These are phyloP conservation scores for Mycena floridula DNA, from an alignment of 768 basidiomycete species.

Conservation along the genomic window DNA sequence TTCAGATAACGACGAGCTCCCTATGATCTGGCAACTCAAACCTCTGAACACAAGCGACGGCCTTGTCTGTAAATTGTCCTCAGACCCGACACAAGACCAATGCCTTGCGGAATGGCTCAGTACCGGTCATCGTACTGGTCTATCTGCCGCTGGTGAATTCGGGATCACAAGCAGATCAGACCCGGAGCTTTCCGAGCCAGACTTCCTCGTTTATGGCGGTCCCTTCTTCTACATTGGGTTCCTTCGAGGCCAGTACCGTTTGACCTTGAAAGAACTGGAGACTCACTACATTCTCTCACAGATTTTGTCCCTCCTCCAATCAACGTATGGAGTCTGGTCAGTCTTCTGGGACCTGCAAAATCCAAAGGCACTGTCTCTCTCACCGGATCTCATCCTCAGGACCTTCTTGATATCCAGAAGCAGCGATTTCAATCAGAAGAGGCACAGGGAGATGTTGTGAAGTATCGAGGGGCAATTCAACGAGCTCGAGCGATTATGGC, in stretches of 20 bases:
- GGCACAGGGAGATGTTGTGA: conserved; percentile 17
- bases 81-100: conserved; percentile 19
- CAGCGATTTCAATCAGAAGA: conserved; percentile 22
- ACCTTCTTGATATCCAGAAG: conserved; percentile 22
- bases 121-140: conserved; percentile 21
- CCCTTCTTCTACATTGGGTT: too few species aligned
- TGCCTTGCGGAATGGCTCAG: conserved; percentile 24
- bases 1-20: conserved; percentile 26
- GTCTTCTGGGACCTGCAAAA: too few species aligned
- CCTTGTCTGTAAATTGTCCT: conserved; percentile 19
- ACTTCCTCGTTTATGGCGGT: conserved; percentile 19
- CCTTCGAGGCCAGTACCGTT: too few species aligned
- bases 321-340: neutral
- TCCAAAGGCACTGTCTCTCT: conserved; percentile 23
- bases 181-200: conserved; percentile 14
- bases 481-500: conserved; percentile 15
- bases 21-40: conserved; percentile 24
- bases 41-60: conserved; percentile 17
- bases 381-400: conserved; percentile 24
- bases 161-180: conserved; percentile 18
- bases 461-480: conserved; percentile 20
- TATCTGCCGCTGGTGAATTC: conserved; percentile 13
- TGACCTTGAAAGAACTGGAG: conserved; percentile 17
- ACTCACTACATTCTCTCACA: too few species aligned
- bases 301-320: too few species aligned